phyloP scores from a whole-genome alignment of 2,329 filamentous ascomycete species.

The Corinectria fuckeliana region DNA sequence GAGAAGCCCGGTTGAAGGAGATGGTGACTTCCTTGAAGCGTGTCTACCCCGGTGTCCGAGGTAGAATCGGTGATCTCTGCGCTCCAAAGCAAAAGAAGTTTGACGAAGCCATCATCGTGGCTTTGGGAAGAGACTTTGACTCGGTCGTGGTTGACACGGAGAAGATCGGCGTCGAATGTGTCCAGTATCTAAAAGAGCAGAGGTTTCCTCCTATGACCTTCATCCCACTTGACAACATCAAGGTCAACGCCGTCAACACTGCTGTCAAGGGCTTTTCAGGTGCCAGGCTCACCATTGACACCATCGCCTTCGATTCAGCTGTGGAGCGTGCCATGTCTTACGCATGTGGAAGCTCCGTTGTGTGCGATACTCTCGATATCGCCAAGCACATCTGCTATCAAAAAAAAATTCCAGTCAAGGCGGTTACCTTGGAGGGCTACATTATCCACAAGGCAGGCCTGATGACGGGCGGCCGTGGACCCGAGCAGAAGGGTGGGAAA shows the following conservation, averaged over 20 bases:
- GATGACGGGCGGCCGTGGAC: conserved; percentile 93
- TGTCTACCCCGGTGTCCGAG: conserved; percentile 89
- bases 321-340: conserved; percentile 93
- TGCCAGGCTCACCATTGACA: conserved; percentile 90
- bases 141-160: conserved; percentile 94
- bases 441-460: conserved; percentile 96
- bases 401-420: conserved; percentile 85
- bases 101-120: conserved; percentile 89
- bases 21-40: conserved; percentile 86
- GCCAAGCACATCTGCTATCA: conserved; percentile 91
- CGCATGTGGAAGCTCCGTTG: conserved; percentile 92
- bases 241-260: conserved; percentile 88
- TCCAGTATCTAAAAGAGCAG: conserved; percentile 92
- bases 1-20: conserved; percentile 79
- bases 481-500: conserved; percentile 74
- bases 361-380: conserved; percentile 86
- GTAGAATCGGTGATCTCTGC: conserved; percentile 88
- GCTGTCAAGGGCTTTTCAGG: conserved; percentile 89
- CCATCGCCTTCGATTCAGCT: conserved; percentile 88
- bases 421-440: conserved; percentile 92
- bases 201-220: conserved; percentile 89
- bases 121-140: conserved; percentile 91
- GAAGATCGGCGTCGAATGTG: conserved; percentile 91
- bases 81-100: conserved; percentile 98
- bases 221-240: conserved; percentile 95